phyloP scores from a whole-genome alignment of 2,329 filamentous ascomycete species.

The Alternaria triticina region DNA sequence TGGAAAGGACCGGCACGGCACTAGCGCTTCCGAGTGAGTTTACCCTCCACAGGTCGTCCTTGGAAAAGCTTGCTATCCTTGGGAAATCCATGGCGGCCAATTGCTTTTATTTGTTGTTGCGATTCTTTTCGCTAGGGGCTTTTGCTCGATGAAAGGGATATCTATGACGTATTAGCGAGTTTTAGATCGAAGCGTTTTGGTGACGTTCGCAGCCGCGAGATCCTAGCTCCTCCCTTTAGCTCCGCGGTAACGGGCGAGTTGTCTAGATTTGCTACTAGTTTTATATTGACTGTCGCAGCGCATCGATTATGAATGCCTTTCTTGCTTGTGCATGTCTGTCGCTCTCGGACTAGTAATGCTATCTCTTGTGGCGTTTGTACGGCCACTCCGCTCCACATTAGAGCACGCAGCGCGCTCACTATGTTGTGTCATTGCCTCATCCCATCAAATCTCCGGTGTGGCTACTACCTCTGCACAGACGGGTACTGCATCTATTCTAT shows the following conservation, averaged over 20 bases:
- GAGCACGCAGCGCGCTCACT: neutral
- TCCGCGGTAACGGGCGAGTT: neutral
- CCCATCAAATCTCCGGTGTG: neutral
- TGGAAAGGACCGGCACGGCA: neutral
- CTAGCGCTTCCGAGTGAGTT: neutral
- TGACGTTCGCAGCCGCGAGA: conserved; percentile 11
- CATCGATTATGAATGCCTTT: neutral
- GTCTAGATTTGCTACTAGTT: neutral
- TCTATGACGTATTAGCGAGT: conserved; percentile 13
- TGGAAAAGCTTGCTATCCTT: conserved; percentile 1
- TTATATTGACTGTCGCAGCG: neutral
- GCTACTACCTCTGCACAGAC: neutral
- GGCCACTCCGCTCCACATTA: neutral
- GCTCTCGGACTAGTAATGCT: neutral
- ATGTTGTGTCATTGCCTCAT: neutral
- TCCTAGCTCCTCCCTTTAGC: neutral
- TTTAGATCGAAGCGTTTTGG: conserved; percentile 2
- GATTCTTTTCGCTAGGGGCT: neutral
- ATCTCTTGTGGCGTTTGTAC: neutral
- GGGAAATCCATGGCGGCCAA: conserved; percentile 8
- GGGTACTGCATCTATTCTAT: neutral
- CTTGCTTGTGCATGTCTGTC: neutral
- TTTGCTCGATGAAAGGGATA: neutral
- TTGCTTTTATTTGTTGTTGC: conserved; percentile 8
- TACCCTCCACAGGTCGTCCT: neutral